These are phyloP conservation scores for Phylloporus rhodoxanthus DNA, from an alignment of 768 basidiomycete genomes.

Conservation along the genomic window DNA sequence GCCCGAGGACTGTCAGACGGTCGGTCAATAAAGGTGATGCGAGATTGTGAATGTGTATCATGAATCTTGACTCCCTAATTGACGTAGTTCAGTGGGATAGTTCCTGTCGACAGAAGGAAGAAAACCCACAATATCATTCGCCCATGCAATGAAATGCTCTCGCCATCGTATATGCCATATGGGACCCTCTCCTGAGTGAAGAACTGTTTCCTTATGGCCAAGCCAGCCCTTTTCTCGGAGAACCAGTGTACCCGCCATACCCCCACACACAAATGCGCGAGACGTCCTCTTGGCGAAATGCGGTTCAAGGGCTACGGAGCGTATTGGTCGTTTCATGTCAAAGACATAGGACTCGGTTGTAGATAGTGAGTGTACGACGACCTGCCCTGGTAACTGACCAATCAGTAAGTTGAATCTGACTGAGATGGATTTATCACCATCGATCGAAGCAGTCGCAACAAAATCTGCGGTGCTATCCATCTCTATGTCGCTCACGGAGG, in stretches of 20 bases:
- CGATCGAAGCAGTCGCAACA: conserved; percentile 86
- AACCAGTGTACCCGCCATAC: conserved; percentile 82
- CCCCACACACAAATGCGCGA: conserved; percentile 84
- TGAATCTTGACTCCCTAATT: conserved; percentile 88
- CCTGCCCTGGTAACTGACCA: conserved; percentile 61
- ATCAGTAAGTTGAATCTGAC: conserved; percentile 50
- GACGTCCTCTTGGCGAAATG: conserved; percentile 74
- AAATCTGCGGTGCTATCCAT: conserved; percentile 85
- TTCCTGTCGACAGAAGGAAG: neutral
- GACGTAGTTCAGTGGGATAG: neutral
- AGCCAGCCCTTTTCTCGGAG: conserved; percentile 95
- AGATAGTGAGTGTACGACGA: conserved; percentile 78
- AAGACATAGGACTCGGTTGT: conserved; percentile 77
- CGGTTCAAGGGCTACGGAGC: conserved; percentile 85
- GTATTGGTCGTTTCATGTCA: conserved; percentile 89
- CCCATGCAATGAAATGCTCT: conserved; percentile 88
- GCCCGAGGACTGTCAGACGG: conserved; percentile 79
- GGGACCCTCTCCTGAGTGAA: conserved; percentile 86
- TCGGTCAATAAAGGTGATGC: conserved; percentile 82
- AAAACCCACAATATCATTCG: conserved; percentile 76
- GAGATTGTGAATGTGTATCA: conserved; percentile 69
- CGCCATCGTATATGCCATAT: conserved; percentile 92
- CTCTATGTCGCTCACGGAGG: conserved; percentile 78
- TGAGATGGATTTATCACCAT: conserved; percentile 51
- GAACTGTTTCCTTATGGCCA: conserved; percentile 82